Percentiles rank a stretch among this genome's conserved stretches.
Conservation (phyloP, 1,139 yeast genomes). For the Yamadazyma buinensis region DNA sequence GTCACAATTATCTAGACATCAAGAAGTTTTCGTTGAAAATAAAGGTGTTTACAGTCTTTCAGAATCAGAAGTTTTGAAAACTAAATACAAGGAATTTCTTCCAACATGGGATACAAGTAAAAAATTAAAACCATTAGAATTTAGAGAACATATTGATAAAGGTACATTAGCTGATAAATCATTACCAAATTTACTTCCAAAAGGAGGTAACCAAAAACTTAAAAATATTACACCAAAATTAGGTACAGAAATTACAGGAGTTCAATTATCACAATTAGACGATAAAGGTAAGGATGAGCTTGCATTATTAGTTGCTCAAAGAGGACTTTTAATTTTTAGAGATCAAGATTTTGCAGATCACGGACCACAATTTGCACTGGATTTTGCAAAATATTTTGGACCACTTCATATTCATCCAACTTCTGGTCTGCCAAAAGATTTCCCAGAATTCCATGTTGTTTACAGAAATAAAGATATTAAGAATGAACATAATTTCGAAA, state of each 20-base stretch:
- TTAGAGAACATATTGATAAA: slow-evolving; percentile 49
- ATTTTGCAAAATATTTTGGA: slow-evolving; percentile 64
- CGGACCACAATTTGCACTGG: slow-evolving; percentile 51
- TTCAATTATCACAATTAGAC: slow-evolving; percentile 52
- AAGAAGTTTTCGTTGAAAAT: slow-evolving; percentile 1
- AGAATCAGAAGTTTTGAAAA: slow-evolving; percentile 7
- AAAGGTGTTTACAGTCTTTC: slow-evolving; percentile 1
- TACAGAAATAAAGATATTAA: slow-evolving; percentile 44
- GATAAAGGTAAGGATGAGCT: slow-evolving; percentile 59
- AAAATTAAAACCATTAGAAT: slow-evolving; percentile 41
- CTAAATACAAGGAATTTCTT: slow-evolving; percentile 33
- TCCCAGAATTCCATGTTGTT: slow-evolving; percentile 60
- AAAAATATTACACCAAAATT: slow-evolving; percentile 57
- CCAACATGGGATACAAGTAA: slow-evolving; percentile 50
- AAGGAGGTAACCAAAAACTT: slow-evolving; percentile 22
- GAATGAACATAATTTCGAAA: slow-evolving; percentile 17
- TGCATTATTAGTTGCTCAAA: slow-evolving; percentile 59
- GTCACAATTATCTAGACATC: background rate
- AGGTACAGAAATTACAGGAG: slow-evolving; percentile 59
- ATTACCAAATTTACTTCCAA: slow-evolving; percentile 47
- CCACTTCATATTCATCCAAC: slow-evolving; percentile 72
- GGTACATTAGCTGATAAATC: slow-evolving; percentile 56
- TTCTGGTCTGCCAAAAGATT: slow-evolving; percentile 60
- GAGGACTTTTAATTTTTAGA: slow-evolving; percentile 67
- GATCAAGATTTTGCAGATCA: slow-evolving; percentile 58